phyloP scores from a whole-genome alignment of 768 basidiomycete genomes.

The Russula virescens region DNA sequence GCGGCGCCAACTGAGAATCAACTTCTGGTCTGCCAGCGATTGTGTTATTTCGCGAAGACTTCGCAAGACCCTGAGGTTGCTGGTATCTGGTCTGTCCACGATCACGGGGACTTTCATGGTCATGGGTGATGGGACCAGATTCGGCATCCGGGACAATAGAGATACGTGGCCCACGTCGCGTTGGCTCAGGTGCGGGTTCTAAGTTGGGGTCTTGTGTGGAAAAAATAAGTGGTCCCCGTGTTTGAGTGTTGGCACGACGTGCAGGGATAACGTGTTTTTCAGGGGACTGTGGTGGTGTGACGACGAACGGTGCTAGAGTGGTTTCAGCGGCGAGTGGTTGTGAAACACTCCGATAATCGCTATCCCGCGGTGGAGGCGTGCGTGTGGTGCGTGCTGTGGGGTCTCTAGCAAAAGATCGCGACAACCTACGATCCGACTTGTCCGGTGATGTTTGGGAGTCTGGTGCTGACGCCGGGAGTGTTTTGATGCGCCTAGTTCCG shows the following conservation, averaged over 20 bases:
- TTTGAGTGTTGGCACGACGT: constrained; percentile 8
- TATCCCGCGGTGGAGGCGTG: neutral
- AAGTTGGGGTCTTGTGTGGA: neutral
- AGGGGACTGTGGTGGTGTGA: constrained; percentile 12
- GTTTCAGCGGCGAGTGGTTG: neutral
- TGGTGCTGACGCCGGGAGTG: neutral
- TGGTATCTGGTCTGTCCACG: constrained; percentile 2
- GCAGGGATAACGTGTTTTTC: neutral
- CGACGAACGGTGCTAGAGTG: neutral
- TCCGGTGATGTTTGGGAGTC: neutral
- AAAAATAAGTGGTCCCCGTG: neutral
- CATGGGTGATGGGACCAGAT: neutral
- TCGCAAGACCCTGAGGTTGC: neutral
- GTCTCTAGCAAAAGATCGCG: neutral
- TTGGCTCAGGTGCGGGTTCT: neutral
- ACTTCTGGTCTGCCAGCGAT: neutral
- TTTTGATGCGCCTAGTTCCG: neutral
- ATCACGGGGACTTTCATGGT: neutral
- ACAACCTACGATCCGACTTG: neutral
- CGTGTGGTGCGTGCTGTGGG: neutral
- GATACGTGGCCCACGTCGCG: constrained; percentile 3
- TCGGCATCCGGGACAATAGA: neutral
- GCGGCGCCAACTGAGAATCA: neutral
- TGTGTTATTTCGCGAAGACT: neutral
- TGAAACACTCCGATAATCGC: neutral